Base-by-base conservation (phyloP, 73 alveolate species). In the Paramecium primaurelia region DNA sequence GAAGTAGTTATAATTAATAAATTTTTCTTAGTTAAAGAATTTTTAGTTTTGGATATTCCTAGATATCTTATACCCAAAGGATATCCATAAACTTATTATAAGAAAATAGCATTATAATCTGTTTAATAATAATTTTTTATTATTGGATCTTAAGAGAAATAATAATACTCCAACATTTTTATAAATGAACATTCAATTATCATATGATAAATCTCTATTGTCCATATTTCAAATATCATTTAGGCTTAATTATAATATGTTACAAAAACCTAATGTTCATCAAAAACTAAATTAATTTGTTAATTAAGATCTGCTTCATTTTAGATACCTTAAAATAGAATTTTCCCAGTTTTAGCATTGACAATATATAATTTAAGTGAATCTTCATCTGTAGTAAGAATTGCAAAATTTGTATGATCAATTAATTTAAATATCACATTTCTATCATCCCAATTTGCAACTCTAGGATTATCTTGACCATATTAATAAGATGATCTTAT, bases 361-460 rank as follows among this genome's bases (percentile, higher is more conserved):
- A 88, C 28, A 8, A 88, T 88, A 2, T 38, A 69, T 30, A 88
- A 88, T 44, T 58, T 68, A 7, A 88, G 54, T 30, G 40, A 68
- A 11, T 80, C 93, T 45, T 25, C 69, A 25, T 87, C 86, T 30
- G 86, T 20, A n/a, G 91, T 69, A 40, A 88, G 45, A 10, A 88
- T 14, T 2, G 93, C 93, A 51, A 88, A 69, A 42, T 88, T 69
- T 12, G 85, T 20, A 34, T 88, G 54, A 12, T 88, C 93, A 28
- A 88, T 88, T 20, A 69, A 59, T 58, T 88, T 88, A 30, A 68
- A 80, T 12, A 88, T 69, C 22, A 88, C 90, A 28, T 88, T 88
- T 69, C 45, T 71, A 22, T 88, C 93, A 71, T 88, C 93, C 86
- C 71, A 88, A 32, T 68, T 37, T 9, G 93, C 93, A 6, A 88